Evolutionary conservation across 345 rosid species (phyloP).

Genomic region (Mangifera indica): DNA sequence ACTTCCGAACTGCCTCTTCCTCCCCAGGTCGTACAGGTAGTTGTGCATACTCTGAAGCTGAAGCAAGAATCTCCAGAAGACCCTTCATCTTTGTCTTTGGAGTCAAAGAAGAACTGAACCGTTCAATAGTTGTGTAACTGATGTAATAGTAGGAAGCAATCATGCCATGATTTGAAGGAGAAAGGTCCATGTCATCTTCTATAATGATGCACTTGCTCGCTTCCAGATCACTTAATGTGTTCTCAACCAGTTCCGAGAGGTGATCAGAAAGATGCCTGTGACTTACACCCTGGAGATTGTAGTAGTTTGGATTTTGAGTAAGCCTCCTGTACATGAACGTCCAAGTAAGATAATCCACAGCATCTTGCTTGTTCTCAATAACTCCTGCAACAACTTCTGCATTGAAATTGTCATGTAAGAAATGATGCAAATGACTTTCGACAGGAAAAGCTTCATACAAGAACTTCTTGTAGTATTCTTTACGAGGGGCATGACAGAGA

Average conservation of each 20-base stretch:
- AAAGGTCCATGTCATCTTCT: conserved; percentile 82
- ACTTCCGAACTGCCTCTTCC: conserved; percentile 72
- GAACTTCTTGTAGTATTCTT: conserved; percentile 92
- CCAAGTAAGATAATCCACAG: conserved; percentile 95
- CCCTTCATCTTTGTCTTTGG: conserved; percentile 93
- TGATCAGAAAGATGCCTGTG: conserved; percentile 97
- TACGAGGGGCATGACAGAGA: conserved; percentile 81
- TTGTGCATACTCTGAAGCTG: conserved; percentile 83
- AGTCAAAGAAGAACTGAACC: conserved; percentile 81
- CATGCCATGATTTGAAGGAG: conserved; percentile 82
- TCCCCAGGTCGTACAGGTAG: conserved; percentile 86
- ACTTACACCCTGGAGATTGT: conserved; percentile 92
- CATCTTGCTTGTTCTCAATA: conserved; percentile 91
- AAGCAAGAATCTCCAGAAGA: conserved; percentile 77
- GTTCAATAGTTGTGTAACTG: conserved; percentile 84
- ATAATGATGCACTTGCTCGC: conserved; percentile 73
- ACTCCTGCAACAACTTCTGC: conserved; percentile 82
- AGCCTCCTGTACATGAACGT: conserved; percentile 93
- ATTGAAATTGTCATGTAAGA: conserved; percentile 82
- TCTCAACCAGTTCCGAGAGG: conserved; percentile 92
- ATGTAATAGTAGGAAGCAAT: conserved; percentile 85
- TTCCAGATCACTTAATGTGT: conserved; percentile 72
- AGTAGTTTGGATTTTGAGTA: conserved; percentile 90
- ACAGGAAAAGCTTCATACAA: conserved; percentile 88
- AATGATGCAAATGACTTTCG: conserved; percentile 90